Base-by-base conservation (phyloP, 2,329 filamentous ascomycete species). In the Ambrosiella xylebori region DNA sequence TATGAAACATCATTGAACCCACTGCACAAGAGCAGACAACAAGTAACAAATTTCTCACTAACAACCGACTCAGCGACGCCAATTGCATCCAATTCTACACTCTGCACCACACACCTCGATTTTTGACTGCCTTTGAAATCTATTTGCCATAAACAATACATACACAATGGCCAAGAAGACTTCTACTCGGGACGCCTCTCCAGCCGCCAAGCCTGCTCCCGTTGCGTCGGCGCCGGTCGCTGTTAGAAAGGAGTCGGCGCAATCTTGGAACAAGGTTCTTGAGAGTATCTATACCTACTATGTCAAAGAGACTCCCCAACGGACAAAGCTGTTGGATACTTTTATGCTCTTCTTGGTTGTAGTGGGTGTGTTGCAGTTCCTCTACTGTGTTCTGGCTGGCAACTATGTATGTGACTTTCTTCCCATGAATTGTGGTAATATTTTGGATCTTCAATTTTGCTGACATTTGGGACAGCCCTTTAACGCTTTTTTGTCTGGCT, bases 401-500 rank as follows among this genome's bases (percentile, higher is more conserved):
- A 97, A 96, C 72, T 98, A 91, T 67, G 93, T 98, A 79, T 62
- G 88, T 80, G 53, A 39, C 56, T 60, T n/a, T 17, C 11, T 2
- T 12, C 3, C 19, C 19, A 27, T 27, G 27, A 27, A 27, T 27
- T 27, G 27, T 27, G 19, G 19, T 27, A 27, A 27, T 27, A 27
- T 2, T 27, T 27, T 27, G 27, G 27, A 27, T 27, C 4, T 54
- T 35, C 38, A 13, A 27, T 36, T 38, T 51, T 49, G 40, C 17
- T 37, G 7, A 60, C 37, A 41, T 58, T 61, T 7, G 15, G 17
- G 15, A 41, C 67, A 97, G 91, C 93, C 93, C 8, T 98, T 98
- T 78, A 98, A 98, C 70, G 93, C 94, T 63, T 98, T 98, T 75
- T 81, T 98, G 38, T 88, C 90, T 38, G 94, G 93, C 53, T 98